These are phyloP conservation scores for Xylaria multiplex DNA, from an alignment of 2,329 filamentous ascomycete species.

Conservation along the genomic window DNA sequence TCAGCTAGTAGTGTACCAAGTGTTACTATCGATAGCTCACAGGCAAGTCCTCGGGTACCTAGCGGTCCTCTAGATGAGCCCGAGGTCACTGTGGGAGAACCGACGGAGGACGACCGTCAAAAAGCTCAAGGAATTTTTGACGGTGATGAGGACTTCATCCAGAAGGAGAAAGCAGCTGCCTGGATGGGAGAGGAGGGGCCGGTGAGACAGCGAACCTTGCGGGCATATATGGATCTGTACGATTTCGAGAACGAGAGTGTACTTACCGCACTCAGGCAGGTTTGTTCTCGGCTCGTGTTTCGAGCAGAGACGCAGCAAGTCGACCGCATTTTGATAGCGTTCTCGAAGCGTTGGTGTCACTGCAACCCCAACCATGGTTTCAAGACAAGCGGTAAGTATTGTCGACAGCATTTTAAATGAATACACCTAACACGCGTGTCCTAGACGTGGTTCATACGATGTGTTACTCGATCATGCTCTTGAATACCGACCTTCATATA, in stretches of 20 bases:
- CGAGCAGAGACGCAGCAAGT: constrained; percentile 96
- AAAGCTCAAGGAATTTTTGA: constrained; percentile 86
- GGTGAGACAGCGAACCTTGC: constrained; percentile 66
- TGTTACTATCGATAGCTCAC: constrained; percentile 37
- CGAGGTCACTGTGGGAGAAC: constrained; percentile 66
- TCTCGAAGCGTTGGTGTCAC: constrained; percentile 89
- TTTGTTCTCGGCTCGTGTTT: constrained; percentile 84
- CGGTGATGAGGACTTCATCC: constrained; percentile 82
- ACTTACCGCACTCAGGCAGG: constrained; percentile 77
- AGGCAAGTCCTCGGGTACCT: constrained; percentile 59
- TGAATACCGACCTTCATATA: constrained; percentile 95
- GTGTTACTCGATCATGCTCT: constrained; percentile 91
- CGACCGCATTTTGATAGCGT: constrained; percentile 89
- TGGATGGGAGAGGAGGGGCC: constrained; percentile 84
- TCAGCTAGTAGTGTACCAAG: constrained; percentile 50
- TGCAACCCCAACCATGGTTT: constrained; percentile 95
- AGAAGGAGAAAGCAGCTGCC: constrained; percentile 81
- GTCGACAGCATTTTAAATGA: constrained; percentile 10
- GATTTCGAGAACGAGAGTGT: constrained; percentile 87
- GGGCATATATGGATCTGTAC: constrained; percentile 92
- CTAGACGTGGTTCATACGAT: constrained; percentile 95
- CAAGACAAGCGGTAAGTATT: constrained; percentile 78
- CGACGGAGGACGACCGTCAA: constrained; percentile 75
- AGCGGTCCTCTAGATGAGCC: constrained; percentile 66
- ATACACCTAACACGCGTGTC: constrained; percentile 42